Evolutionary conservation across 768 basidiomycete species (phyloP).

Genomic region (Lentinus brumalis): DNA sequence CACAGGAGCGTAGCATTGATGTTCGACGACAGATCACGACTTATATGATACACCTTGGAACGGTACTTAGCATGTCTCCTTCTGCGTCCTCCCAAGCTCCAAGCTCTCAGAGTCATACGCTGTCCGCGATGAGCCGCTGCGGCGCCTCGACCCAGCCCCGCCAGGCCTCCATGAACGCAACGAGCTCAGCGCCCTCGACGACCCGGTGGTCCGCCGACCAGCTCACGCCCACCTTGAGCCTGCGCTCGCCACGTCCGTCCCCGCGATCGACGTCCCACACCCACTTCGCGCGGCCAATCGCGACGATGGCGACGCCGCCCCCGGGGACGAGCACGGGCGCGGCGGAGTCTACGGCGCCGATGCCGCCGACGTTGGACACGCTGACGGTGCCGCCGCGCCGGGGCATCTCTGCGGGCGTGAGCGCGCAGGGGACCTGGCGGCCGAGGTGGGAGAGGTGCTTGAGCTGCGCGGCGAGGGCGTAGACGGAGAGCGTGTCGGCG

Average conservation of each 20-base stretch:
- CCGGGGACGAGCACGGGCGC: slow-evolving; percentile 78
- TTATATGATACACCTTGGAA: too few species aligned
- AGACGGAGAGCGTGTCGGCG: slow-evolving; percentile 58
- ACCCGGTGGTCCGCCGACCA: slow-evolving; percentile 90
- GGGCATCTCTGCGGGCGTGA: slow-evolving; percentile 71
- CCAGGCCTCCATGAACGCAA: slow-evolving; percentile 88
- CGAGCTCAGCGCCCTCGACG: slow-evolving; percentile 87
- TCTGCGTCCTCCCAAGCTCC: not conserved
- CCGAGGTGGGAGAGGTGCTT: slow-evolving; percentile 64
- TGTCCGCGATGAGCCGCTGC: slow-evolving; percentile 61
- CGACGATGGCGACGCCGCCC: slow-evolving; percentile 85
- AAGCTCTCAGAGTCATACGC: slow-evolving; percentile 23
- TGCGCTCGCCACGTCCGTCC: slow-evolving; percentile 49
- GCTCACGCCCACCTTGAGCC: slow-evolving; percentile 65
- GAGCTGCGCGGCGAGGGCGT: slow-evolving; percentile 61
- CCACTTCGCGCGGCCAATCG: slow-evolving; percentile 78
- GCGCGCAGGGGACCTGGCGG: slow-evolving; percentile 63
- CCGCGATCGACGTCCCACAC: slow-evolving; percentile 65
- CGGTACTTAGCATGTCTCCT: not conserved
- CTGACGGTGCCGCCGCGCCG: slow-evolving; percentile 77
- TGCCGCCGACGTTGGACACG: slow-evolving; percentile 80
- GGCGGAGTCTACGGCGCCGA: slow-evolving; percentile 73
- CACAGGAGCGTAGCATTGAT: too few species aligned
- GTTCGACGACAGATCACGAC: too few species aligned
- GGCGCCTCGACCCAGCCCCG: slow-evolving; percentile 78